Evolutionary conservation across 768 basidiomycete species (phyloP).

Genomic region (Neoboletus subvelutipes): DNA sequence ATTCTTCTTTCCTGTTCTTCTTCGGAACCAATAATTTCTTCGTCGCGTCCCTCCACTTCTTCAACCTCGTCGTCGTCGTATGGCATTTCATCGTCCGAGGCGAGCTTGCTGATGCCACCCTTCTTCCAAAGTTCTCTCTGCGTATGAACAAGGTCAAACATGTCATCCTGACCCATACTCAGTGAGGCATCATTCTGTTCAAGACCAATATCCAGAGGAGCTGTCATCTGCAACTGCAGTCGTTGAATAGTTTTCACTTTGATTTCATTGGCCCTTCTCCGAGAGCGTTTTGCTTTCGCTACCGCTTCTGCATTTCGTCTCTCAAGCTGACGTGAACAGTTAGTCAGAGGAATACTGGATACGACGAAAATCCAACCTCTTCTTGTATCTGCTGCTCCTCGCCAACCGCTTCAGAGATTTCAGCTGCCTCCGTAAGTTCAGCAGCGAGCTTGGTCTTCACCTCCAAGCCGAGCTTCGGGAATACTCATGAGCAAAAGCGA

Average conservation of each 20-base stretch:
- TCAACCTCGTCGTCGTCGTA: conserved; percentile 43
- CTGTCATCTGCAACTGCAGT: conserved; percentile 96
- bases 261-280: conserved; percentile 84
- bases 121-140: conserved; percentile 46
- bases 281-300: conserved; percentile 73
- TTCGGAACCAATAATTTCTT: conserved; percentile 55
- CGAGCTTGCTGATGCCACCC: conserved; percentile 39
- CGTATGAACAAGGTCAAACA: conserved; percentile 79
- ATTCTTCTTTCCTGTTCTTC: conserved; percentile 69
- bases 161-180: conserved; percentile 74
- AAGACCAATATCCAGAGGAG: conserved; percentile 93
- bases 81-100: conserved; percentile 43
- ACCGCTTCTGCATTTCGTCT: conserved; percentile 75
- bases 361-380: conserved; percentile 54
- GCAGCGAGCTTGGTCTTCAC: conserved; percentile 70
- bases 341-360: conserved; percentile 1
- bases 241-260: conserved; percentile 86
- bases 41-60: conserved; percentile 30
- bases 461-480: conserved; percentile 74
- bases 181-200: conserved; percentile 78
- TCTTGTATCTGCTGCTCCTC: conserved; percentile 88
- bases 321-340: conserved; percentile 58
- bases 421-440: conserved; percentile 71
- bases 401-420: conserved; percentile 67
- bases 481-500: conserved; percentile 4